Base-by-base conservation (phyloP, 2,329 filamentous ascomycete genomes). In the Plectosphaerella sp. region DNA sequence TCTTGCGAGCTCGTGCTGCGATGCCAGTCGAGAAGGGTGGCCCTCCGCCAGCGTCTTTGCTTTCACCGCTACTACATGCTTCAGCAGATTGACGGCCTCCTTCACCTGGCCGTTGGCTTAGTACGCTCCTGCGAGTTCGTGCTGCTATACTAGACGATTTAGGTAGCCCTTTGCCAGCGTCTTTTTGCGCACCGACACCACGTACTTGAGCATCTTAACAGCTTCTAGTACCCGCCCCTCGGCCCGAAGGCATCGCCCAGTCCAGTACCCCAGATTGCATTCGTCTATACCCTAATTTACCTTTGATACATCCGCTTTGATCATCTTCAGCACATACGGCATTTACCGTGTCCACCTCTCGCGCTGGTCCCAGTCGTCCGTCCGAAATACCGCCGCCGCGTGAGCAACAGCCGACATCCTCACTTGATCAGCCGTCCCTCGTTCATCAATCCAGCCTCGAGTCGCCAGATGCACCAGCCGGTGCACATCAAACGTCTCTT, bases 391-490 rank as follows among this genome's bases (percentile, higher is more conserved):
- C 14, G 11, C 28, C n/a, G 10, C 22, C 3, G 50, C 42, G 42
- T 53, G 47, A 14, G 37, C 41, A 5, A 53, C 7, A 28, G 45
- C 45, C 28, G 45, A 24, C 16, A 9, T 14, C 4, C 16, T 9
- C 14, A 15, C 12, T 39, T 39, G 4, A 4, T 16, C 5, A 5
- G 36, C 36, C 12, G 36, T 16, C 5, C 4, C 50, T 47, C 20
- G n/a, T n/a, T 57, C 49, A 33, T 59, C 49, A 14, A 64, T 37
- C 69, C 66, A 72, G 9, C 61, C 52, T 12, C 43, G 20, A 12
- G 43, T 22, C 14, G 43, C 43, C 43, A 45, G 22, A 11, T 45
- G 43, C 20, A 45, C 43, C 8, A 45, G 22, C 3, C 22, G 18
- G 15, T 45, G 43, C 18, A 45, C 25, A 4, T 45, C 43, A 20